These are phyloP conservation scores for Closterium sp. DNA, from an alignment of 139 green algal genomes.

Conservation along the genomic window DNA sequence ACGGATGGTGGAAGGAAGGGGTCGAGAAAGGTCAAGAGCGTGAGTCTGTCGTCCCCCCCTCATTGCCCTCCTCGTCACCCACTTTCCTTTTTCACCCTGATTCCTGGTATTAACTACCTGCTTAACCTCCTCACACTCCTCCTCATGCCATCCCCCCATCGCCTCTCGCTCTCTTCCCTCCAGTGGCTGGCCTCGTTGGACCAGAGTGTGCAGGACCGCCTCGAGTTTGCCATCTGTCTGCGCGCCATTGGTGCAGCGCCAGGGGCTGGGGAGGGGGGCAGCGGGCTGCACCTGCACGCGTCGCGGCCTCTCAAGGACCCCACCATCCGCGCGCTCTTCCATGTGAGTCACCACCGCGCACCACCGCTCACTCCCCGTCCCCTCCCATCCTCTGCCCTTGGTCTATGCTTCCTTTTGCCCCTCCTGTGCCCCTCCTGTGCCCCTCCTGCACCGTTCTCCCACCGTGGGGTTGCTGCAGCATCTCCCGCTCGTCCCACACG, in stretches of 20 bases:
- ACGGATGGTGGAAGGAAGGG: background rate
- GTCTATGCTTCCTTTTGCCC: background rate
- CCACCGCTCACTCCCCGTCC: no score
- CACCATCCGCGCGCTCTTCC: constrained; percentile 38
- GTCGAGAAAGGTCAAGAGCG: background rate
- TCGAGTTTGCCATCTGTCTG: constrained; percentile 57
- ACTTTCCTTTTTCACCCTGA: background rate
- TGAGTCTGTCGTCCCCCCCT: background rate
- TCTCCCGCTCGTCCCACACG: no score
- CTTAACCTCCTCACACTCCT: no score
- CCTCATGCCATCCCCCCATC: no score
- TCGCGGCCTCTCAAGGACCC: constrained; percentile 56
- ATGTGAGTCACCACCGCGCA: background rate
- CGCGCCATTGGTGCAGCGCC: constrained; percentile 23
- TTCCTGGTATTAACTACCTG: no score
- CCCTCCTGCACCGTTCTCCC: background rate
- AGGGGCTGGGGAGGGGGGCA: background rate
- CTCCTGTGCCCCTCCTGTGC: no score
- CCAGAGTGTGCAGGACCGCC: constrained; percentile 42
- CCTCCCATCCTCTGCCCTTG: background rate
- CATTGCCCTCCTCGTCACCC: background rate
- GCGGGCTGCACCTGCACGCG: constrained; percentile 47
- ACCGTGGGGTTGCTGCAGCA: no score
- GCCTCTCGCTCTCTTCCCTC: background rate
- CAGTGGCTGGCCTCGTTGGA: constrained; percentile 52